These are phyloP conservation scores for Saccharomyces kudriavzevii DNA, from an alignment of 805 yeast species.

Conservation along the genomic window DNA sequence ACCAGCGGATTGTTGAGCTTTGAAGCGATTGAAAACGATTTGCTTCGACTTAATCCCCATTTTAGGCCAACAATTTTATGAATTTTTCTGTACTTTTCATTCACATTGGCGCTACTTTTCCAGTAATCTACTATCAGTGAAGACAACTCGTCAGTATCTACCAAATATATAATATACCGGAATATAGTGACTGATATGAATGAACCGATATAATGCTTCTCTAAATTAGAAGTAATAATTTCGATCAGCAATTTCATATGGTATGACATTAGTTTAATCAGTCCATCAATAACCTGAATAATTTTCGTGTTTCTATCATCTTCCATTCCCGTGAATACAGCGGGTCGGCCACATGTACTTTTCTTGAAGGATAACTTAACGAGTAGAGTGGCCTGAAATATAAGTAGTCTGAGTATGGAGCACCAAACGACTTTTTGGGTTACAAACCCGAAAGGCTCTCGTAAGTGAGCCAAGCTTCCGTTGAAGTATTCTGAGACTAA, in stretches of 20 bases:
- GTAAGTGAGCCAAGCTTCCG: conserved; percentile 2
- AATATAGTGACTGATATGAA: conserved; percentile 10
- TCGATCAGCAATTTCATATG: conserved; percentile 6
- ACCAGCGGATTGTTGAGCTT: conserved; percentile 9
- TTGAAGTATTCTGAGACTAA: conserved; percentile 6
- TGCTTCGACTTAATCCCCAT: conserved; percentile 16
- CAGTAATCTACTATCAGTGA: conserved; percentile 7
- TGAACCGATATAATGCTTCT: conserved; percentile 8
- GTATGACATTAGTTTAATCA: conserved; percentile 1
- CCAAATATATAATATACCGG: conserved; percentile 10
- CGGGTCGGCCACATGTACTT: neutral
- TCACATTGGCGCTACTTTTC: conserved; percentile 4
- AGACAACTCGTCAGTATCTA: conserved; percentile 7
- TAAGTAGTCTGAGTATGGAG: conserved; percentile 9
- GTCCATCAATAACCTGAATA: neutral
- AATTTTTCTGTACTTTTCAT: conserved; percentile 8
- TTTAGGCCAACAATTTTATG: conserved; percentile 11
- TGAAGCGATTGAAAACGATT: conserved; percentile 5
- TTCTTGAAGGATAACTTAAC: conserved; percentile 10
- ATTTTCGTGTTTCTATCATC: neutral
- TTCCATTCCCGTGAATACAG: neutral
- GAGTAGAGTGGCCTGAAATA: conserved; percentile 8
- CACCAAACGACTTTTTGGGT: conserved; percentile 10
- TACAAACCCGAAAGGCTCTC: conserved; percentile 3
- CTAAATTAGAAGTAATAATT: conserved; percentile 1